Evolutionary conservation across 2,329 filamentous ascomycete species (phyloP).

Genomic region (Phaeoacremonium minimum): DNA sequence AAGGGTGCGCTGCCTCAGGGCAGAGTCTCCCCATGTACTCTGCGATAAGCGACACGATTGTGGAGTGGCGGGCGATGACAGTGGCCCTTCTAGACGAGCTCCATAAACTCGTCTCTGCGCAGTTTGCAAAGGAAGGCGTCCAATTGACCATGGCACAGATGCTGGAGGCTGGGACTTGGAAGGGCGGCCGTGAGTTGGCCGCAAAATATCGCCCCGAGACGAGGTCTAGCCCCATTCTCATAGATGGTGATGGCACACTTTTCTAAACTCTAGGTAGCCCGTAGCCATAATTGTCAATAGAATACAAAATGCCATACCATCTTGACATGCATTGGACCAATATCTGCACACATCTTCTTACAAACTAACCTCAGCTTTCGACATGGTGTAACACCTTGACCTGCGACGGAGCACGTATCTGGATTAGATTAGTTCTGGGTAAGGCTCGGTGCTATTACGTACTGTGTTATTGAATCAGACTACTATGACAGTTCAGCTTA

Average conservation of each 20-base stretch:
- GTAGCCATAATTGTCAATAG: too few relatives aligned
- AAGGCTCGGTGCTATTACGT: too few relatives aligned
- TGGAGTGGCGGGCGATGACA: slow-evolving; percentile 56
- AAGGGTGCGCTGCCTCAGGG: slow-evolving; percentile 57
- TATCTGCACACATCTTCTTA: too few relatives aligned
- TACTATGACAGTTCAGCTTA: too few relatives aligned
- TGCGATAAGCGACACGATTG: slow-evolving; percentile 48
- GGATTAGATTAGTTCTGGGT: too few relatives aligned
- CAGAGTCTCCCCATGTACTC: slow-evolving; percentile 44
- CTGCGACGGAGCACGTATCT: too few relatives aligned
- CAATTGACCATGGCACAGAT: slow-evolving; percentile 43
- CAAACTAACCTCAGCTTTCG: too few relatives aligned
- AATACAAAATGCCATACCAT: not conserved
- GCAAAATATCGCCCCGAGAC: slow-evolving; percentile 75
- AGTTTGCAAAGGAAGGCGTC: slow-evolving; percentile 26
- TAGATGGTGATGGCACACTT: slow-evolving; percentile 75
- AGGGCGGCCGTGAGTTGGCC: slow-evolving; percentile 73
- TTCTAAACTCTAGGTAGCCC: too few relatives aligned
- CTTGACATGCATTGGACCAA: not conserved
- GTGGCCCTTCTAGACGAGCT: slow-evolving; percentile 49
- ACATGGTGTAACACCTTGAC: too few relatives aligned
- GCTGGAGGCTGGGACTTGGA: slow-evolving; percentile 51
- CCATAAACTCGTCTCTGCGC: slow-evolving; percentile 32
- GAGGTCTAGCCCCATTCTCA: slow-evolving; percentile 79
- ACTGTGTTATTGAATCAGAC: too few relatives aligned